Evolutionary conservation across 192 early-diverging fungal genomes (phyloP).

Genomic region (Radiomyces spectabilis): DNA sequence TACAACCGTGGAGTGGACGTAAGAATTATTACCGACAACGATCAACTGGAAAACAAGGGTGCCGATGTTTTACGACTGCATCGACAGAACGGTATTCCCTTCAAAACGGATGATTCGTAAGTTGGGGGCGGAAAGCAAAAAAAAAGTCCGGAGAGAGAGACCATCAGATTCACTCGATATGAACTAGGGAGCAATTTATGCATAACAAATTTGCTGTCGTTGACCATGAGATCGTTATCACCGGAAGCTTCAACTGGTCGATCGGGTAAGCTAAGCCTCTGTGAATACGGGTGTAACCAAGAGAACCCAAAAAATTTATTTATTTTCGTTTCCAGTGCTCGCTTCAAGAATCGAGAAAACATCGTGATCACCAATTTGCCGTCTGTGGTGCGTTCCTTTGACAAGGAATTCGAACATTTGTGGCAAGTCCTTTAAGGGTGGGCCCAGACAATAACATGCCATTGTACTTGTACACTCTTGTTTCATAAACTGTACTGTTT

Average conservation of each 20-base stretch:
- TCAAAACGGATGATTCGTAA: slow-evolving; percentile 23
- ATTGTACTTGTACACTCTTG: background rate
- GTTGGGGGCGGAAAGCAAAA: background rate
- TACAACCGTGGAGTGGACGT: slow-evolving; percentile 38
- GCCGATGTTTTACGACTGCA: slow-evolving; percentile 13
- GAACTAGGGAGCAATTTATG: slow-evolving; percentile 41
- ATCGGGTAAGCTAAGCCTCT: slow-evolving; percentile 24
- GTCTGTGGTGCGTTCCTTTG: slow-evolving; percentile 42
- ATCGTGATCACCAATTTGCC: slow-evolving; percentile 55
- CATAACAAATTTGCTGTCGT: slow-evolving; percentile 69
- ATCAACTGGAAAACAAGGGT: slow-evolving; percentile 20
- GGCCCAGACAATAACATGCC: too few relatives aligned
- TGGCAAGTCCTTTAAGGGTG: slow-evolving; percentile 45
- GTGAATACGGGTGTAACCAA: background rate
- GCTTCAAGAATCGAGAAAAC: slow-evolving; percentile 59
- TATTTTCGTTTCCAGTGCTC: slow-evolving; percentile 33
- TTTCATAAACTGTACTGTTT: too few relatives aligned
- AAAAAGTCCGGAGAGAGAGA: background rate
- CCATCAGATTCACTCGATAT: background rate
- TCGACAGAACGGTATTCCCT: slow-evolving; percentile 15
- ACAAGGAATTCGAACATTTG: slow-evolving; percentile 53
- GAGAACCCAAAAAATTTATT: background rate
- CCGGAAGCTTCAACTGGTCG: slow-evolving; percentile 56
- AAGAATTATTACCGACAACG: slow-evolving; percentile 64
- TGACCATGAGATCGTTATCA: slow-evolving; percentile 48